Conservation (phyloP, 2,329 filamentous ascomycete species). For the Nemania diffusa region DNA sequence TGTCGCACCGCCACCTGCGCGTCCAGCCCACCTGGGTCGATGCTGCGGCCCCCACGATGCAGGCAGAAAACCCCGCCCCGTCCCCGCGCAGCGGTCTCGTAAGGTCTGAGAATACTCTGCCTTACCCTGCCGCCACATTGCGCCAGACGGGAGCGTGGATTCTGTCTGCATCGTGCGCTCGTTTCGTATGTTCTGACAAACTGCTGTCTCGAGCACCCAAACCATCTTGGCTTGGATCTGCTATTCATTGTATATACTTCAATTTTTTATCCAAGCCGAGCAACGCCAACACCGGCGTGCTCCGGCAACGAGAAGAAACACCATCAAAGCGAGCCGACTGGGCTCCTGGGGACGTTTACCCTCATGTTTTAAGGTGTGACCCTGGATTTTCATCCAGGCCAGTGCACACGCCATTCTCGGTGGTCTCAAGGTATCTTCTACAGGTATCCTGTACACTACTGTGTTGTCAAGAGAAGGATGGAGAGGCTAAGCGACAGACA, state of each 20-base stretch:
- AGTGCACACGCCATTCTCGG: conserved; percentile 22
- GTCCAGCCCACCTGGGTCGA: conserved; percentile 60
- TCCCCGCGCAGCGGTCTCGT: conserved; percentile 18
- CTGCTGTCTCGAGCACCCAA: conserved; percentile 40
- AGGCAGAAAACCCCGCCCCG: conserved; percentile 29
- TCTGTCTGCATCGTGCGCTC: conserved; percentile 43
- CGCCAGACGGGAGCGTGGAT: conserved; percentile 16
- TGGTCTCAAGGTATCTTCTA: neutral
- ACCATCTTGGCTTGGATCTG: conserved; percentile 24
- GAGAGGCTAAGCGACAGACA: conserved; percentile 9
- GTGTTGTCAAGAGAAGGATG: conserved; percentile 12
- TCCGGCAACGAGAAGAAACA: conserved; percentile 40
- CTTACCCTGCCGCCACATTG: conserved; percentile 10
- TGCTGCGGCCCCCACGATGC: conserved; percentile 62
- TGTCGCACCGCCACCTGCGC: conserved; percentile 42
- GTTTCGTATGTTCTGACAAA: conserved; percentile 48
- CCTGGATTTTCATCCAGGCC: conserved; percentile 22
- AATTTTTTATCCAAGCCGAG: conserved; percentile 20
- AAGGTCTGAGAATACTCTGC: conserved; percentile 5
- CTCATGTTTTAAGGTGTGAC: conserved; percentile 12
- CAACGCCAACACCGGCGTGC: conserved; percentile 32
- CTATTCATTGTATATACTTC: conserved; percentile 31
- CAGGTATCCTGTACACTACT: neutral
- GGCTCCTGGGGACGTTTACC: conserved; percentile 42
- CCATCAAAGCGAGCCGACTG: conserved; percentile 33